Base-by-base conservation (phyloP, 257 asterid genomes). In the Cynanchum wilfordii region DNA sequence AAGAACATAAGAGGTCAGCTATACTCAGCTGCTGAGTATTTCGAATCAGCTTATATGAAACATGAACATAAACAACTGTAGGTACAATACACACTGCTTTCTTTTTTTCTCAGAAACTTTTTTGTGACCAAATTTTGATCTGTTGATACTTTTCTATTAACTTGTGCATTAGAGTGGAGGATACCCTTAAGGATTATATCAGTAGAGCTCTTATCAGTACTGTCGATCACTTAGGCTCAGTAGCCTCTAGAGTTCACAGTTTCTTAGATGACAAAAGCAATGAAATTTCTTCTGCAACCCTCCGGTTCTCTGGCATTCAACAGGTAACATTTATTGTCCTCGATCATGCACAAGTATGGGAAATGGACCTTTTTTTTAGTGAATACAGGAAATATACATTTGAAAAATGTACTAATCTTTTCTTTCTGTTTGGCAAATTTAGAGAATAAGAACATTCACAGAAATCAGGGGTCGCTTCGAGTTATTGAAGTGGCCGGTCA, bases 181-280 rank as follows among this genome's bases (percentile, higher is more conserved):
- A 90, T 50, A 76, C 88, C 1, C 80, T 87, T 33, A 90, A 81
- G 81, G 90, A 89, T 66, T 90, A 89, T 51, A 88, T 81, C 56
- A 83, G 79, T 15, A 83, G 80, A 59, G 97, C 97, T 73, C 76
- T 90, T n/a, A 84, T 89, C 50, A 87, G 80, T 70, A 89, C 96
- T 10, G 97, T 90, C 82, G 97, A 90, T 74, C 97, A 90, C 76
- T 78, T 90, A 85, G 97, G 97, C 24, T 87, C 88, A 36, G 87
- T 87, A 67, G 96, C 96, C 57, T 85, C 79, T 76, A 87, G 87
- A 74, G 85, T 90, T 71, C 84, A 78, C 72, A 79, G 71, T 71
- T 86, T 83, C 77, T 83, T 90, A 84, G 90, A 90, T 60, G 85
- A 84, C 73, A 83, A 85, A 47, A 78, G 85, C 66, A 71, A 77